phyloP scores from a whole-genome alignment of 176 grass and related monocot genomes.

The Aegilops tauschii region DNA sequence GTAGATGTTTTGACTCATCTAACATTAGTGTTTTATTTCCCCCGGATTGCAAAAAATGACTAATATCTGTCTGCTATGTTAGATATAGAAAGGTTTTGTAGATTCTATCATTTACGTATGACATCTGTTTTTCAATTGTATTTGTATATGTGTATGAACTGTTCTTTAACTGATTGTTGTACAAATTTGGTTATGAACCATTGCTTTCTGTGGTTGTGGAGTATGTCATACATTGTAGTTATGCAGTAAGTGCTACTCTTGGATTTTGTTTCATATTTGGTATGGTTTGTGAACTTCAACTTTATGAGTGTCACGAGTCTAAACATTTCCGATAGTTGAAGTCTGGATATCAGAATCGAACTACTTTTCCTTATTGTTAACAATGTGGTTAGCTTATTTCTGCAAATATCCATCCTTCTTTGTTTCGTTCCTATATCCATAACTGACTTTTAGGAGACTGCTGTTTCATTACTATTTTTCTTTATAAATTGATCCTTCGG shows the following conservation, averaged over 20 bases:
- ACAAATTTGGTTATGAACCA: not conserved
- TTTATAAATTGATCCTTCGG: not conserved
- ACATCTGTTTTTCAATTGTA: not conserved
- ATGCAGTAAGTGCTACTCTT: not conserved
- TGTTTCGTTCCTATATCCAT: not conserved
- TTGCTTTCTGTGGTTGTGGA: not conserved
- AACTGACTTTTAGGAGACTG: not conserved
- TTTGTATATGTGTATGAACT: not conserved
- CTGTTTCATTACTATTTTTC: not conserved
- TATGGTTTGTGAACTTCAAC: not conserved
- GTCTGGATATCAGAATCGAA: not conserved
- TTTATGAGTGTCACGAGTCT: not conserved
- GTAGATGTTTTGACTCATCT: not conserved
- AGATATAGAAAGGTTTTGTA: not conserved
- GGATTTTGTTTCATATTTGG: not conserved
- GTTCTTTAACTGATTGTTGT: not conserved
- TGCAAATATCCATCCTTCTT: not conserved
- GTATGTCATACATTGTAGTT: not conserved
- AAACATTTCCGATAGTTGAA: not conserved
- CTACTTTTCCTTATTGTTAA: not conserved
- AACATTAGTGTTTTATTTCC: not conserved
- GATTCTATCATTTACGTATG: not conserved
- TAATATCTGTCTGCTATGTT: slow-evolving; percentile 4
- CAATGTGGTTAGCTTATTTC: not conserved
- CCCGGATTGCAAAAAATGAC: not conserved